These are phyloP conservation scores for Boletellus sp. DNA, from an alignment of 768 basidiomycete genomes.

Conservation along the genomic window DNA sequence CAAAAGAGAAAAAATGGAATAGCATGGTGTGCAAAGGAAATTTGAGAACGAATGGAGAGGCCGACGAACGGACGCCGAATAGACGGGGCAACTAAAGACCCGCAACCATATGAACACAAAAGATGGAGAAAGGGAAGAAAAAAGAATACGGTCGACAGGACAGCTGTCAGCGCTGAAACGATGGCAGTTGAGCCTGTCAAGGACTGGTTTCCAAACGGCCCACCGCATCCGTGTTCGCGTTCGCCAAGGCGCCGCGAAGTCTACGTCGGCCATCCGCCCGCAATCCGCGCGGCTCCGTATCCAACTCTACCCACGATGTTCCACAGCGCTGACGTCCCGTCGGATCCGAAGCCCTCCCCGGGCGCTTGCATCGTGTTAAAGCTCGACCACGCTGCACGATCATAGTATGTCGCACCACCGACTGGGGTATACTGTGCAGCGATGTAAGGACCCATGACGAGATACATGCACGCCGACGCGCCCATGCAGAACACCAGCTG, in stretches of 20 bases:
- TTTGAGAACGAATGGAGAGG: conserved; percentile 6
- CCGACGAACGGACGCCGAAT: conserved; percentile 1
- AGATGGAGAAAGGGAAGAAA: background rate
- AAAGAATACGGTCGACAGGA: background rate
- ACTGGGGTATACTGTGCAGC: conserved; percentile 52
- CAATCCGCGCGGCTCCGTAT: conserved; percentile 71
- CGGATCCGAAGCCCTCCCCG: conserved; percentile 67
- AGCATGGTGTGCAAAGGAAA: conserved; percentile 1
- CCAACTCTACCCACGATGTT: conserved; percentile 66
- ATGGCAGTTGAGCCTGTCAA: conserved; percentile 7
- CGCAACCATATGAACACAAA: conserved; percentile 18
- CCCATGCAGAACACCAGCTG: conserved; percentile 59
- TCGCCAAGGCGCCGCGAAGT: background rate
- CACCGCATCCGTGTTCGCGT: conserved; percentile 5
- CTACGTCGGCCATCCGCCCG: conserved; percentile 75
- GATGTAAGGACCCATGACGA: conserved; percentile 58
- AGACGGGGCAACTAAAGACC: conserved; percentile 18
- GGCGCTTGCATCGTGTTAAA: conserved; percentile 69
- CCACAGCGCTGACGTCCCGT: conserved; percentile 64
- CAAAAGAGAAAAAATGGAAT: background rate
- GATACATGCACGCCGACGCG: conserved; percentile 57
- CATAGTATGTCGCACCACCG: conserved; percentile 71
- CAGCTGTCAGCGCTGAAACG: conserved; percentile 8
- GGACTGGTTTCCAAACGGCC: conserved; percentile 1
- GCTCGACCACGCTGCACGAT: conserved; percentile 74